Base-by-base conservation (phyloP, 768 basidiomycete species). In the Steccherinum ochraceum region DNA sequence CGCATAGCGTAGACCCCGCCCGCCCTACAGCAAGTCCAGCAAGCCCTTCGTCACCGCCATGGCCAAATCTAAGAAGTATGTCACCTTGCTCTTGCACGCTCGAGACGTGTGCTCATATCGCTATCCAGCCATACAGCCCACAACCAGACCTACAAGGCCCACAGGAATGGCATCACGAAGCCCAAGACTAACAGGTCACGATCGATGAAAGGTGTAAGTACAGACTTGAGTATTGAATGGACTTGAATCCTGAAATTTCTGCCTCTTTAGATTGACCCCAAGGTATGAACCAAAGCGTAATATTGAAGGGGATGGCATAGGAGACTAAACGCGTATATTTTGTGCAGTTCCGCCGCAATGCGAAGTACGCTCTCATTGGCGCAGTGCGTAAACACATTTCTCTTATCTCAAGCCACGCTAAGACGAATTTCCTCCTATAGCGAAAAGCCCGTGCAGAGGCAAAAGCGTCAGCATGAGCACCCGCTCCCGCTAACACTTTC, bases 11-110 rank as follows among this genome's bases (percentile, higher is more conserved):
- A 10, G 12, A 24, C 45, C 21, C 10, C 11, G 11, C 18, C 13
- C 10, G n/a, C 12, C 23, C 50, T 51, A 43, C 23, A 43, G n/a
- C 41, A n/a, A 43, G 35, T 18, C 27, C 44, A 43, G 41, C 7
- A 43, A 43, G 5, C 41, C 41, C 47, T 20, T 55, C 62, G 61
- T 58, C 61, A 60, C 56, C 64, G 62, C 67, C 60, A 97, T 96
- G 93, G 85, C 93, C 80, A 96, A 98, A 76, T 98, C 95, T 57
- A 97, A 97, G 80, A 97, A 97, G 91, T 94, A 68, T 51, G 81
- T 64, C 40, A 23, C 27, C 40, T n/a, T n/a, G n/a, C 21, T 46
- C 45, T 49, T 13, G 53, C 12, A n/a, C n/a, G 35, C 41, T n/a
- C n/a, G 39, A 13, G 2, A 46, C 13, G 40, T 40, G 12, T 52